Conservation (phyloP, 2,329 filamentous ascomycete species). For the Xylaria sp. region DNA sequence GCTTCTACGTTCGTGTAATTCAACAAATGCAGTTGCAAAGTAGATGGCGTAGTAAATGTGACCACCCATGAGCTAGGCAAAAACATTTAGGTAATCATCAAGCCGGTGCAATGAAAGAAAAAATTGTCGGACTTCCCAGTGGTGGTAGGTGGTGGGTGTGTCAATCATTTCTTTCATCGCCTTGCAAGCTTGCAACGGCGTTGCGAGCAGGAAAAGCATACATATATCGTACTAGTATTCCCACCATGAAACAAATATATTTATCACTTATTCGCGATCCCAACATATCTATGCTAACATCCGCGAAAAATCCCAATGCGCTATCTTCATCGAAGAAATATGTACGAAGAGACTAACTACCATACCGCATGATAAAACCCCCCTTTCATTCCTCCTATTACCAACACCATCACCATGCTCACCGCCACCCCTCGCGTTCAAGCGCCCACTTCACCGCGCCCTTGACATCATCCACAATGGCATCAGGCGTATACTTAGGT, state of each 20-base stretch:
- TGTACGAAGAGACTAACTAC: neutral
- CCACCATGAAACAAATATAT: neutral
- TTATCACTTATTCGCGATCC: neutral
- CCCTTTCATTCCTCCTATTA: too few species aligned
- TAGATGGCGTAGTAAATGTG: neutral
- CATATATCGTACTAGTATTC: neutral
- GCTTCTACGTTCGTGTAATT: neutral
- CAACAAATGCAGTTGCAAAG: neutral
- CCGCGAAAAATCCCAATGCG: too few species aligned
- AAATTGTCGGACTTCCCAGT: too few species aligned
- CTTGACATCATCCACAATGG: constrained; percentile 78
- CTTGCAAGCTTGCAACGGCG: neutral
- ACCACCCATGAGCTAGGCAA: neutral
- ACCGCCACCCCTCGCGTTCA: constrained; percentile 61
- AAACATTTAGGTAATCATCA: too few species aligned
- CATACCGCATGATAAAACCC: too few species aligned
- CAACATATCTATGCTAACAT: neutral
- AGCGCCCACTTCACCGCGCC: constrained; percentile 83
- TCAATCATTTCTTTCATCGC: too few species aligned
- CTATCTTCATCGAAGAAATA: neutral
- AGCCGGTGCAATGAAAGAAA: too few species aligned
- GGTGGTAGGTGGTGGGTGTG: too few species aligned
- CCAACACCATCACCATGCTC: constrained; percentile 33
- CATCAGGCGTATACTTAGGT: constrained; percentile 71
- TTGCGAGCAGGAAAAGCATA: neutral